phyloP scores from a whole-genome alignment of 805 yeast species.

The Suhomyces pyralidae region DNA sequence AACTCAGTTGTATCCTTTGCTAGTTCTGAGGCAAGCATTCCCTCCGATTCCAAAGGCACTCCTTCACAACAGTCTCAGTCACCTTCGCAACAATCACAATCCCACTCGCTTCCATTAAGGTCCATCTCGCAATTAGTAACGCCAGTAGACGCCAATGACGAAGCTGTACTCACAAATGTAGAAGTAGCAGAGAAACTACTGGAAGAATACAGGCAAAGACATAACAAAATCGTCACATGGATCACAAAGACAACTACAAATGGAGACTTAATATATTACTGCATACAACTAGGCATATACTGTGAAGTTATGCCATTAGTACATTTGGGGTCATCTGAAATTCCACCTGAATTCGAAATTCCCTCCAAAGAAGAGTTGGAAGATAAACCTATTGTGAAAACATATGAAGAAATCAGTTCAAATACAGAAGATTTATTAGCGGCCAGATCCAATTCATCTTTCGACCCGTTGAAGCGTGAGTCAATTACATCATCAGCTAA shows the following conservation, averaged over 20 bases:
- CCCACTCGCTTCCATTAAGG: background rate
- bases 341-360: conserved; percentile 20
- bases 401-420: background rate
- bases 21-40: conserved; percentile 36
- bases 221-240: conserved; percentile 44
- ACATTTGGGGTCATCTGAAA: conserved; percentile 18
- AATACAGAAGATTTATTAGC: conserved; percentile 3
- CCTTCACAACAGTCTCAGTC: conserved; percentile 5
- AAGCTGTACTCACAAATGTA: conserved; percentile 14
- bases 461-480: conserved; percentile 35
- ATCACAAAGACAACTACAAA: conserved; percentile 55
- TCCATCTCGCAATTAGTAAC: conserved; percentile 14
- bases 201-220: conserved; percentile 18
- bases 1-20: conserved; percentile 52
- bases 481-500: conserved; percentile 33
- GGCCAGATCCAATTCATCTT: conserved; percentile 11
- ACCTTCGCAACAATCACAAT: conserved; percentile 1
- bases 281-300: conserved; percentile 56
- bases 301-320: conserved; percentile 58
- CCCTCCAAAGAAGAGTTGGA: conserved; percentile 24
- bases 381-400: conserved; percentile 16
- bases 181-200: conserved; percentile 30
- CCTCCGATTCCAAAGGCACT: conserved; percentile 23
- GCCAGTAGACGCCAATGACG: conserved; percentile 9
- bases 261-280: conserved; percentile 57